Conservation (phyloP, 257 asterid genomes). For the Fraxinus pennsylvanica region DNA sequence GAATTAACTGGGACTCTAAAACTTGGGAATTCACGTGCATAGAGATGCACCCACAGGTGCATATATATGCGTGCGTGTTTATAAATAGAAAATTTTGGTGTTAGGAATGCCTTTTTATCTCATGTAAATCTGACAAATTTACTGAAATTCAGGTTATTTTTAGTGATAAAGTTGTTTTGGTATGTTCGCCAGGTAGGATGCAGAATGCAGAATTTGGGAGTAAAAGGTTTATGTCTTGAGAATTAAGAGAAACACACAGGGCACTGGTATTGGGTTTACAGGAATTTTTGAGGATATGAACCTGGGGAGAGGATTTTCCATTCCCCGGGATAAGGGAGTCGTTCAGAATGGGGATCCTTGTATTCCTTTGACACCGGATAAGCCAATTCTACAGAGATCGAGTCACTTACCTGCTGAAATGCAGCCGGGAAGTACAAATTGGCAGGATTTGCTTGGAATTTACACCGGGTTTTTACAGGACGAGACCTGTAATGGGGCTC, state of each 20-base stretch:
- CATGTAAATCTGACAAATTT: slow-evolving; percentile 19
- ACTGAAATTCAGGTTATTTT: slow-evolving; percentile 10
- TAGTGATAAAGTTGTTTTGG: slow-evolving; percentile 15
- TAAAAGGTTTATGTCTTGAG: slow-evolving; percentile 12
- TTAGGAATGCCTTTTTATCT: not conserved
- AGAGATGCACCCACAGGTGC: not conserved
- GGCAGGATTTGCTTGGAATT: slow-evolving; percentile 42
- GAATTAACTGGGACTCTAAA: not conserved
- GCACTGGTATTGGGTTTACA: slow-evolving; percentile 12
- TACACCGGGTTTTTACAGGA: slow-evolving; percentile 37
- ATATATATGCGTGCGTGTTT: too few species aligned
- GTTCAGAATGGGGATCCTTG: slow-evolving; percentile 41
- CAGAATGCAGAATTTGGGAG: slow-evolving; percentile 12
- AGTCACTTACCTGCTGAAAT: slow-evolving; percentile 24
- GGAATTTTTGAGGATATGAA: slow-evolving; percentile 41
- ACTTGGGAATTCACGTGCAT: not conserved
- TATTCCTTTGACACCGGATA: slow-evolving; percentile 54
- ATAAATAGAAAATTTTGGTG: not conserved
- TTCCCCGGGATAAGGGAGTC: slow-evolving; percentile 43
- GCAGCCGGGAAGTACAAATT: slow-evolving; percentile 30
- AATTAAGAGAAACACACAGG: slow-evolving; percentile 16
- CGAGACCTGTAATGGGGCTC: slow-evolving; percentile 17
- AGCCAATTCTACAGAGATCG: slow-evolving; percentile 34
- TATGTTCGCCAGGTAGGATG: slow-evolving; percentile 28
- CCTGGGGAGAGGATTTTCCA: slow-evolving; percentile 50